Percentiles rank a stretch among this genome's conserved stretches.
These are phyloP conservation scores for Fraxinus sp. DNA, from an alignment of 305 asterid genomes.

Conservation along the genomic window DNA sequence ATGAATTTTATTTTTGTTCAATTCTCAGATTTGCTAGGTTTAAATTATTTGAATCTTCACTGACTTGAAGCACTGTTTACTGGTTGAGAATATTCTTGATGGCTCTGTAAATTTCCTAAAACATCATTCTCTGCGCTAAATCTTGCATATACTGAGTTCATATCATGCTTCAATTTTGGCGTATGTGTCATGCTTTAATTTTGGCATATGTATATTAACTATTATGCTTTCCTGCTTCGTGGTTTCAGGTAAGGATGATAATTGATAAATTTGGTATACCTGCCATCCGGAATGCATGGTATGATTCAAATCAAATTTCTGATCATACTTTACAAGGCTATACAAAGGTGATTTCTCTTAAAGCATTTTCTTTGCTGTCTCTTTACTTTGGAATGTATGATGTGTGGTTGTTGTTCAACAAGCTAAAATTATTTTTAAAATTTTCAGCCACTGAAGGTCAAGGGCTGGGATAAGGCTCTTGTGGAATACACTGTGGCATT, in stretches of 20 bases:
- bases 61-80: background rate
- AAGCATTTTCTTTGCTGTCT: constrained; percentile 1
- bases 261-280: constrained; percentile 67
- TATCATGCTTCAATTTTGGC: background rate
- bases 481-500: constrained; percentile 70
- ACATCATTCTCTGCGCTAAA: background rate
- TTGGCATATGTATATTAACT: background rate
- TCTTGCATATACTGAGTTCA: background rate
- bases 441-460: constrained; percentile 76
- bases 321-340: constrained; percentile 78
- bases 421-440: constrained; percentile 4
- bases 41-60: background rate
- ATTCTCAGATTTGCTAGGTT: constrained; percentile 15
- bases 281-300: constrained; percentile 77
- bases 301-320: constrained; percentile 69
- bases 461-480: constrained; percentile 93
- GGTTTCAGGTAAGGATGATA: constrained; percentile 68
- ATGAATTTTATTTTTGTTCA: constrained; percentile 16
- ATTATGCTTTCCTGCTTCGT: constrained; percentile 5
- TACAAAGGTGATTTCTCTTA: constrained; percentile 59
- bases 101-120: background rate
- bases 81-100: background rate
- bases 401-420: background rate
- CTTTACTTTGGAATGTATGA: background rate
- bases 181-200: background rate